Percentiles rank a stretch among this genome's conserved stretches.
Conservation (phyloP, 1,284 basidiomycete genomes). For the Heliocybe sulcata region DNA sequence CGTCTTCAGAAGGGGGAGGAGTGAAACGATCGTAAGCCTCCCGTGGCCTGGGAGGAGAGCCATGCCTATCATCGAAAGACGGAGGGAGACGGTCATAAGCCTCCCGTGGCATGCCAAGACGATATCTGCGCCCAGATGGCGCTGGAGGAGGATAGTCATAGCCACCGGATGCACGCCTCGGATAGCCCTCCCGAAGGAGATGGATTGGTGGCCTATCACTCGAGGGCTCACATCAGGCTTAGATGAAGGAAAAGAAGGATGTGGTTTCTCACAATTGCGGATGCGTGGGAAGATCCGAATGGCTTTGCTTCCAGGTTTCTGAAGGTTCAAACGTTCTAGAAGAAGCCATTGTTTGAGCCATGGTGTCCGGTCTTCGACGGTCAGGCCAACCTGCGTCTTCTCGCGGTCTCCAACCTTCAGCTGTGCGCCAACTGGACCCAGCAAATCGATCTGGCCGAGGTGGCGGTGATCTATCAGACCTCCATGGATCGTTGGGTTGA, state of each 20-base stretch:
- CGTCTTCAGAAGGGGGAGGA: slow-evolving; percentile 16
- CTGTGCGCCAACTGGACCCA: slow-evolving; percentile 5
- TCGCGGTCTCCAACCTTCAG: slow-evolving; percentile 22
- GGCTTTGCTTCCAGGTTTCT: slow-evolving; percentile 58
- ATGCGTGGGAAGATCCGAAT: slow-evolving; percentile 25
- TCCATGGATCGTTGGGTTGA: slow-evolving; percentile 35
- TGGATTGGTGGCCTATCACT: no score
- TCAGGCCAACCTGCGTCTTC: slow-evolving; percentile 20
- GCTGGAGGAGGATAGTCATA: slow-evolving; percentile 11
- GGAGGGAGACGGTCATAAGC: no score
- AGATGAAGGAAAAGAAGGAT: neutral
- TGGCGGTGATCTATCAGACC: neutral
- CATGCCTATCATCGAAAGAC: slow-evolving; percentile 15
- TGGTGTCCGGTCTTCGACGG: slow-evolving; percentile 19
- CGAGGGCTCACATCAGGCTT: no score
- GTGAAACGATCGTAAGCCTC: slow-evolving; percentile 13
- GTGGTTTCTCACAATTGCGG: slow-evolving; percentile 13
- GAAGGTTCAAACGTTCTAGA: slow-evolving; percentile 62
- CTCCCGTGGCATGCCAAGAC: no score
- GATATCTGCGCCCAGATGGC: no score
- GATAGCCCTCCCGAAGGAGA: no score
- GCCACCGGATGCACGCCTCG: neutral
- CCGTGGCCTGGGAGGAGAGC: slow-evolving; percentile 11
- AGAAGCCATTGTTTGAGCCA: slow-evolving; percentile 25
- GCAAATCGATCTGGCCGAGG: neutral